Percentiles rank a stretch among this genome's conserved stretches.
These are phyloP conservation scores for Aaosphaeria pasadenensis DNA, from an alignment of 2,329 filamentous ascomycete genomes.

Conservation along the genomic window DNA sequence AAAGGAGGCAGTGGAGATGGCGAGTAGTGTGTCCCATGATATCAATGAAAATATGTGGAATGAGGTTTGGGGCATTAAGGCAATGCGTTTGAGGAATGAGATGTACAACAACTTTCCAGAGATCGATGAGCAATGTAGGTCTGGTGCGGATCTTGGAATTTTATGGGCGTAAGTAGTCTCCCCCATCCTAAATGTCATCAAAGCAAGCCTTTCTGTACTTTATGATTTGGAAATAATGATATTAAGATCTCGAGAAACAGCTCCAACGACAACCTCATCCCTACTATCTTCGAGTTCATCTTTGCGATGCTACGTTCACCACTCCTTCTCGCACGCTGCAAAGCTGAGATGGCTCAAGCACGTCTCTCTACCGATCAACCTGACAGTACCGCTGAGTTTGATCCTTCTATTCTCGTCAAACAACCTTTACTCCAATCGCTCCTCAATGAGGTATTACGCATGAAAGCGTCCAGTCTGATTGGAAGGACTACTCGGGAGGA, in stretches of 20 bases:
- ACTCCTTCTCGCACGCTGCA: not conserved
- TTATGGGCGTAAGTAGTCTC: constrained; percentile 4
- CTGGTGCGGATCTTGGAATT: constrained; percentile 2
- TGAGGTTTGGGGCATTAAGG: constrained; percentile 1
- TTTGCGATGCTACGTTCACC: not conserved
- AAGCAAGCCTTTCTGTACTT: not conserved
- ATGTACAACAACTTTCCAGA: not conserved
- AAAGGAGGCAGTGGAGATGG: not conserved
- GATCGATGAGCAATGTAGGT: not conserved
- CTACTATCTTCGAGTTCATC: not conserved
- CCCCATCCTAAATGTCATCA: not conserved
- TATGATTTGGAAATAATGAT: not conserved
- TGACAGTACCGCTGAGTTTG: not conserved
- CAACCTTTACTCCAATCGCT: constrained; percentile 2
- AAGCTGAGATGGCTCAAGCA: not conserved
- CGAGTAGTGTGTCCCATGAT: not conserved
- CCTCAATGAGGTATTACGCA: constrained; percentile 1
- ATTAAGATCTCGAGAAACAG: not conserved
- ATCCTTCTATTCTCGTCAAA: not conserved
- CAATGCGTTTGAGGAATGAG: not conserved
- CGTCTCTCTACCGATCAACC: not conserved
- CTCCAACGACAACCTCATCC: constrained; percentile 1
- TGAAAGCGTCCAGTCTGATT: constrained; percentile 2
- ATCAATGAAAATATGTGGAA: not conserved
- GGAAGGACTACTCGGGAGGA: not conserved